Conservation (phyloP, 164 flowering plant species). For the Liquidambar formosana region DNA sequence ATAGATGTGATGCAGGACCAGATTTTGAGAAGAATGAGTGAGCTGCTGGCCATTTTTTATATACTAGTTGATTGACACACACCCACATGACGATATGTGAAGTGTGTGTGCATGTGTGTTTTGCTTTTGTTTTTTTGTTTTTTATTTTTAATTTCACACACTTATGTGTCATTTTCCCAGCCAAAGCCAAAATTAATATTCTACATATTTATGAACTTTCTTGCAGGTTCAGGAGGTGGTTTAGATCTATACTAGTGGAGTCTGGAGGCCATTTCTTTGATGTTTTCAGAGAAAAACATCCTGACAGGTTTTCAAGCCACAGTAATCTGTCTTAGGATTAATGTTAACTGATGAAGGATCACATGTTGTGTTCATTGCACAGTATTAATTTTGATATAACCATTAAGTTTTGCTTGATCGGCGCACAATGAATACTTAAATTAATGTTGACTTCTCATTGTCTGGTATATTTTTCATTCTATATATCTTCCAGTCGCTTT, state of each 20-base stretch:
- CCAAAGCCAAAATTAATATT: neutral
- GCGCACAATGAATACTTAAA: neutral
- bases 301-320: slow-evolving; percentile 57
- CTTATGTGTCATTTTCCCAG: neutral
- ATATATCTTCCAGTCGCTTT: neutral
- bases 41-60: slow-evolving; percentile 21
- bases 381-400: slow-evolving; percentile 1
- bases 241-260: slow-evolving; percentile 73
- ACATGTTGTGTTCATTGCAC: neutral
- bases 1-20: slow-evolving; percentile 88
- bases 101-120: too few relatives aligned
- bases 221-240: slow-evolving; percentile 89
- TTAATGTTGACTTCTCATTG: neutral
- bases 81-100: neutral
- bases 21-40: slow-evolving; percentile 91
- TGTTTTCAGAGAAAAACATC: slow-evolving; percentile 87
- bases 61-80: neutral
- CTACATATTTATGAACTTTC: slow-evolving; percentile 5
- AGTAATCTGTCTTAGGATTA: neutral
- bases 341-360: neutral
- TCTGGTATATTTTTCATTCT: neutral
- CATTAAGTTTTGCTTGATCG: neutral
- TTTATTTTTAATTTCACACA: neutral
- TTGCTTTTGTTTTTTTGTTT: too few relatives aligned
- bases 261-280: slow-evolving; percentile 78